A percentile compares a stretch with the other conserved stretches of the same genome.
phyloP scores from a whole-genome alignment of 495 filamentous ascomycete genomes.

The Chlorociboria aeruginascens region DNA sequence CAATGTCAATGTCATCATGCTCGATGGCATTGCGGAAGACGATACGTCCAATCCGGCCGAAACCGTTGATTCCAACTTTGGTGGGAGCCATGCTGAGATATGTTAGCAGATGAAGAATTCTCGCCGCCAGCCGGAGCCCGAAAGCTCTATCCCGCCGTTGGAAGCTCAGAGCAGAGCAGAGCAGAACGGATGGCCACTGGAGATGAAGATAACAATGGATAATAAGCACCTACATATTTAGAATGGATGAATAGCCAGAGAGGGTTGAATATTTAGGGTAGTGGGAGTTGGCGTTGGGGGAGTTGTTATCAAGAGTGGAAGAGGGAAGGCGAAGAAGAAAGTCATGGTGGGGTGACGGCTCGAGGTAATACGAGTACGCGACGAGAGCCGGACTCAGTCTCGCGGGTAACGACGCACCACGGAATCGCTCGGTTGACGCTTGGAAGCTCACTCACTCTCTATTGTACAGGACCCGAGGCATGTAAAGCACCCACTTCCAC shows the following conservation, averaged over 20 bases:
- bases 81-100: slow-evolving; percentile 20
- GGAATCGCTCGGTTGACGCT: too few species aligned
- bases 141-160: not conserved
- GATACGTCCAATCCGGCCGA: slow-evolving; percentile 98
- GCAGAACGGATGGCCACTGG: slow-evolving; percentile 20
- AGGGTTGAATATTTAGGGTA: not conserved
- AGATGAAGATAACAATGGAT: slow-evolving; percentile 13
- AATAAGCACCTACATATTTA: not conserved
- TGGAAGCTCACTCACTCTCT: too few species aligned
- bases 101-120: slow-evolving; percentile 1
- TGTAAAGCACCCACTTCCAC: too few species aligned
- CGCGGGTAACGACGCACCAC: too few species aligned
- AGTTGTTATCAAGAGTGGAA: too few species aligned
- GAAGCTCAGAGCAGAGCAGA: not conserved
- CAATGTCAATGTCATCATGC: slow-evolving; percentile 74
- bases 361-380: too few species aligned
- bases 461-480: too few species aligned
- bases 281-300: too few species aligned
- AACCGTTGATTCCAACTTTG: slow-evolving; percentile 96
- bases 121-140: not conserved
- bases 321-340: too few species aligned
- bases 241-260: not conserved
- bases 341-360: too few species aligned
- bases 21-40: slow-evolving; percentile 67
- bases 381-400: too few species aligned